Conservation (phyloP, 2,329 filamentous ascomycete genomes). For the Microcera coccophila region DNA sequence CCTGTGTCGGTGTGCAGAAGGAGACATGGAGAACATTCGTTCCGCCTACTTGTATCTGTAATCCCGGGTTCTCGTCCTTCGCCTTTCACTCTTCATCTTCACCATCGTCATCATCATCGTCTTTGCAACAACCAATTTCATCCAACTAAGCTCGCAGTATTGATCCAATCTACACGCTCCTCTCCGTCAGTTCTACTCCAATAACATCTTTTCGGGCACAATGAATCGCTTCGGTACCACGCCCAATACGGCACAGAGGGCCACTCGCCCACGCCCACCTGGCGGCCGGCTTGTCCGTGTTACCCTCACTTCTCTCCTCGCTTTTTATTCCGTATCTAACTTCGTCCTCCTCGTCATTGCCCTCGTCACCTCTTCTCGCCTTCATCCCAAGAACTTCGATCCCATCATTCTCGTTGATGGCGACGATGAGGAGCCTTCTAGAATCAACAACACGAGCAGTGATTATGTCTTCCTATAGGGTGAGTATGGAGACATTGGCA, state of each 20-base stretch:
- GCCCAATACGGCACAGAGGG: not conserved
- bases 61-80: too few species aligned
- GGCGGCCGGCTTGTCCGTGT: conserved; percentile 2
- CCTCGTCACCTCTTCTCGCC: conserved; percentile 7
- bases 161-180: not conserved
- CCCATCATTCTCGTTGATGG: conserved; percentile 5
- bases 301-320: conserved; percentile 14
- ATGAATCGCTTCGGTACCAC: too few species aligned
- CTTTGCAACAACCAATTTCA: not conserved
- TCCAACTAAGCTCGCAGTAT: not conserved
- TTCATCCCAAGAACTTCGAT: not conserved
- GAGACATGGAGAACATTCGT: too few species aligned
- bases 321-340: conserved; percentile 19
- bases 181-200: not conserved
- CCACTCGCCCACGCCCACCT: not conserved
- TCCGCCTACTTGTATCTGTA: too few species aligned
- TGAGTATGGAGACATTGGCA: not conserved
- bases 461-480: too few species aligned
- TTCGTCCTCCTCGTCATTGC: conserved; percentile 20
- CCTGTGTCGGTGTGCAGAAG: too few species aligned
- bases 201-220: not conserved
- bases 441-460: too few species aligned
- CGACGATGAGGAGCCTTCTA: too few species aligned
- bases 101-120: too few species aligned
- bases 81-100: too few species aligned